phyloP scores from a whole-genome alignment of 1,284 basidiomycete species.

The Leccinum fuscescens region DNA sequence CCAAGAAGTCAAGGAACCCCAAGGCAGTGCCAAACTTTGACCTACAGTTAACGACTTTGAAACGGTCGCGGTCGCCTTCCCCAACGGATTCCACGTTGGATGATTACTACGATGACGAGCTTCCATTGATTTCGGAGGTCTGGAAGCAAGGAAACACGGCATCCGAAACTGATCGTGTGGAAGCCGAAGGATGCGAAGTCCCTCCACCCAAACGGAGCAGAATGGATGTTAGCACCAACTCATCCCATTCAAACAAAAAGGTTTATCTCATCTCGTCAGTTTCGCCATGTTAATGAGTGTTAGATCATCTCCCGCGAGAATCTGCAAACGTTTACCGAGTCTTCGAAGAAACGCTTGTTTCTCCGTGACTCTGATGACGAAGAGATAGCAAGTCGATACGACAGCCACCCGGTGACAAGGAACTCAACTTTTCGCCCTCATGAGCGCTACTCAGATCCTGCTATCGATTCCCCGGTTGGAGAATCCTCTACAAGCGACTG shows the following conservation, averaged over 20 bases:
- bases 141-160: conserved; percentile 20
- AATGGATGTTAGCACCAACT: not conserved
- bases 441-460: conserved; percentile 34
- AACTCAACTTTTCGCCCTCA: conserved; percentile 13
- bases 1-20: conserved; percentile 23
- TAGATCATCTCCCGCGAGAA: conserved; percentile 4
- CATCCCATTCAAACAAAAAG: conserved; percentile 12
- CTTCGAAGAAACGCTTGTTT: conserved; percentile 18
- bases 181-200: conserved; percentile 2
- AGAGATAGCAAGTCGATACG: not conserved
- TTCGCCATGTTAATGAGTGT: conserved; percentile 11
- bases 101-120: conserved; percentile 44
- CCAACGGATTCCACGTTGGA: conserved; percentile 16
- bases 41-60: conserved; percentile 50
- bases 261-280: conserved; percentile 12
- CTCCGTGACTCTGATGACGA: conserved; percentile 17
- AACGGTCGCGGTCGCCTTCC: conserved; percentile 30
- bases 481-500: conserved; percentile 17
- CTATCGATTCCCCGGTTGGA: conserved; percentile 8
- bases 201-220: conserved; percentile 23
- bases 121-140: conserved; percentile 45
- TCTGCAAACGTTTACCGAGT: conserved; percentile 1
- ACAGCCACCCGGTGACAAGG: not conserved
- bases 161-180: conserved; percentile 32
- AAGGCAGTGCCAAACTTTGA: conserved; percentile 47